Evolutionary conservation across 2,329 filamentous ascomycete species (phyloP).

Genomic region (Arthroderma uncinatum): DNA sequence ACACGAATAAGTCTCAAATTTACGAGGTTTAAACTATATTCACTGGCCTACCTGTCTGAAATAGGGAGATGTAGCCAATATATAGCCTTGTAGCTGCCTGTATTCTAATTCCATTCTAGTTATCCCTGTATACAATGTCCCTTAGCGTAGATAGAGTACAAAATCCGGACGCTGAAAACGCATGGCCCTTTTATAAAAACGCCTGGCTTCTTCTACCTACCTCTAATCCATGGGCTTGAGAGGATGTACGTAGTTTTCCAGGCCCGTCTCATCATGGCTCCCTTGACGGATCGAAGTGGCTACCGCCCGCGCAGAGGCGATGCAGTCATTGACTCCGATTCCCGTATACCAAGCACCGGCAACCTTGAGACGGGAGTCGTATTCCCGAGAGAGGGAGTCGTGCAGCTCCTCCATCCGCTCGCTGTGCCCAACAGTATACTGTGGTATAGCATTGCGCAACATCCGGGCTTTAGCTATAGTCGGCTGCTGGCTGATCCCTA

Average conservation of each 20-base stretch:
- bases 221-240: too few relatives aligned
- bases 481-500: slow-evolving; percentile 56
- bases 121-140: background rate
- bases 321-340: slow-evolving; percentile 44
- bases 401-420: slow-evolving; percentile 49
- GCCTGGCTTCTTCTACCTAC: background rate
- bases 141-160: background rate
- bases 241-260: slow-evolving; percentile 20
- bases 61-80: too few relatives aligned
- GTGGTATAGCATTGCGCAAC: slow-evolving; percentile 69
- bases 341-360: slow-evolving; percentile 44
- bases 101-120: background rate
- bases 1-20: too few relatives aligned
- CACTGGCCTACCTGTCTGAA: too few relatives aligned
- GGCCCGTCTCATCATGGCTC: slow-evolving; percentile 23
- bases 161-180: background rate
- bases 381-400: slow-evolving; percentile 44
- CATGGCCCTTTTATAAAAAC: too few relatives aligned
- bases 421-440: slow-evolving; percentile 73
- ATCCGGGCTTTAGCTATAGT: slow-evolving; percentile 50
- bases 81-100: too few relatives aligned
- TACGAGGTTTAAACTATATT: too few relatives aligned
- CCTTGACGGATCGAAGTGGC: background rate
- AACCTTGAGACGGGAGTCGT: slow-evolving; percentile 54
- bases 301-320: background rate